Conservation (phyloP, 805 yeast species). For the Zygosaccharomyces pseudorouxii region DNA sequence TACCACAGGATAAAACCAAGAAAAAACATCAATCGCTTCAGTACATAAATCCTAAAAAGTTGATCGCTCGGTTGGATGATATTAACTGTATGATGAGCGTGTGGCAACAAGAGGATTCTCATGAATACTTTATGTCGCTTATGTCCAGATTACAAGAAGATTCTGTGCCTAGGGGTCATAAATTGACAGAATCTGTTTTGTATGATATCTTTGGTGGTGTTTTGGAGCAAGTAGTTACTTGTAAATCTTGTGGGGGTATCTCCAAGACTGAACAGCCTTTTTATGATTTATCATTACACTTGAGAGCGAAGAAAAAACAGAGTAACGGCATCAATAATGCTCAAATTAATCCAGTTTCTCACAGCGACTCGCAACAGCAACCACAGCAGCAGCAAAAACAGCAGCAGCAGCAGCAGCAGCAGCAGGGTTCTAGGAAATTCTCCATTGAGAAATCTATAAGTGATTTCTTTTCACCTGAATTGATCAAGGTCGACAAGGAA, state of each 20-base stretch:
- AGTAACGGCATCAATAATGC: background rate
- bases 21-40: slow-evolving; percentile 22
- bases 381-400: background rate
- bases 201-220: slow-evolving; percentile 95
- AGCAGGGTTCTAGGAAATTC: slow-evolving; percentile 38
- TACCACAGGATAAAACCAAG: slow-evolving; percentile 40
- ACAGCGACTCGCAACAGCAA: background rate
- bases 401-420: background rate
- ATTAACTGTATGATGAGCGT: slow-evolving; percentile 95
- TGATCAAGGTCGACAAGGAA: slow-evolving; percentile 64
- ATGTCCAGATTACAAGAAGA: slow-evolving; percentile 88
- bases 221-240: slow-evolving; percentile 76
- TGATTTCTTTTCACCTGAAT: slow-evolving; percentile 81
- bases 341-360: background rate
- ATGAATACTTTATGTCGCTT: slow-evolving; percentile 92
- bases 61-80: slow-evolving; percentile 68
- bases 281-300: slow-evolving; percentile 82
- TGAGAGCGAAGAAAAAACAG: slow-evolving; percentile 47
- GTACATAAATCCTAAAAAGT: slow-evolving; percentile 68
- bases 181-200: slow-evolving; percentile 72
- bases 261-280: slow-evolving; percentile 89
- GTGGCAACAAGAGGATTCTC: slow-evolving; percentile 98
- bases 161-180: slow-evolving; percentile 83
- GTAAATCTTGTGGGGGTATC: slow-evolving; percentile 74
- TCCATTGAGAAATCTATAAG: slow-evolving; percentile 69